Conservation (phyloP, 2,329 filamentous ascomycete genomes). For the Alternaria sp. region DNA sequence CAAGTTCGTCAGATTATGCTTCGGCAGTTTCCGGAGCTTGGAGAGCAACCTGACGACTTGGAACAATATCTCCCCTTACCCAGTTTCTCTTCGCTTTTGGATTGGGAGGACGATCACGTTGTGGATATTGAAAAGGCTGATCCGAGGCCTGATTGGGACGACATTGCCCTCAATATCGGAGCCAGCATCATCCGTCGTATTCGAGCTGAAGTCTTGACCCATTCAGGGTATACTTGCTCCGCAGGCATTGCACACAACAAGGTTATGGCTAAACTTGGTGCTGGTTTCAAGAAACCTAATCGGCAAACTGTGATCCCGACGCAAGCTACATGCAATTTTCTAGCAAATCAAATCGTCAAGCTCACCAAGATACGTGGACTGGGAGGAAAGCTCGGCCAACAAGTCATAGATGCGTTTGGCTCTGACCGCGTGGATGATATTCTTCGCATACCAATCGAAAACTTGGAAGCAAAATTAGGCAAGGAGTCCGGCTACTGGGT, state of each 20-base stretch:
- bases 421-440: constrained; percentile 79
- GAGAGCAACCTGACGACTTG: constrained; percentile 72
- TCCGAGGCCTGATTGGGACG: constrained; percentile 93
- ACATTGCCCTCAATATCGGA: constrained; percentile 85
- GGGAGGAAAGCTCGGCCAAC: constrained; percentile 91
- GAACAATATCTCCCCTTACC: constrained; percentile 78
- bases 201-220: constrained; percentile 71
- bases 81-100: constrained; percentile 73
- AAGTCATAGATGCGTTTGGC: constrained; percentile 78
- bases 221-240: constrained; percentile 87
- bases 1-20: constrained; percentile 68
- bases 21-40: constrained; percentile 77
- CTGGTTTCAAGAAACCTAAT: constrained; percentile 90
- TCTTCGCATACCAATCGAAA: too few relatives aligned
- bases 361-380: constrained; percentile 94
- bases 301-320: constrained; percentile 92
- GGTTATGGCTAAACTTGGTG: constrained; percentile 92
- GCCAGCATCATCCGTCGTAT: constrained; percentile 88
- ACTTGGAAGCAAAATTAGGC: too few relatives aligned
- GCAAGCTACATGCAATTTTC: constrained; percentile 79
- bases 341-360: constrained; percentile 76
- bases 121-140: constrained; percentile 79
- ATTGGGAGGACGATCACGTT: constrained; percentile 83
- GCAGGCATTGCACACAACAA: constrained; percentile 91
- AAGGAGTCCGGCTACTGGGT: too few relatives aligned